Evolutionary conservation across 2,329 filamentous ascomycete genomes (phyloP).

Genomic region (Hypoxylon sp.): DNA sequence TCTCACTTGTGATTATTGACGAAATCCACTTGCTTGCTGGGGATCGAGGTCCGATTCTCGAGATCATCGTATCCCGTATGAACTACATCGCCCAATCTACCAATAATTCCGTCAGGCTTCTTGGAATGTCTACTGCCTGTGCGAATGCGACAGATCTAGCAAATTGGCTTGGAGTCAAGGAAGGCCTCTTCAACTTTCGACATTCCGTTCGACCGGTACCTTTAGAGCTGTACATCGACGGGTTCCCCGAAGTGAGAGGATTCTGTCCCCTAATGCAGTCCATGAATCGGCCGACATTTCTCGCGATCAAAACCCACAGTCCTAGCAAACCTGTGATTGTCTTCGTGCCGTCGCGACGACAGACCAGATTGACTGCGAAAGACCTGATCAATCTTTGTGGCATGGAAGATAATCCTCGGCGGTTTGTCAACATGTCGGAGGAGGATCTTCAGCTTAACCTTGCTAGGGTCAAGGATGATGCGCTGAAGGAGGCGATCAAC

Average conservation of each 20-base stretch:
- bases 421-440: conserved; percentile 94
- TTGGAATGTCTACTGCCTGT: conserved; percentile 99
- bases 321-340: conserved; percentile 98
- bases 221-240: conserved; percentile 95
- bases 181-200: conserved; percentile 95
- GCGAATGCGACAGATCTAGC: conserved; percentile 94
- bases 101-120: conserved; percentile 85
- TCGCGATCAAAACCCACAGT: conserved; percentile 96
- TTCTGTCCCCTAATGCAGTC: conserved; percentile 99
- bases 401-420: conserved; percentile 96
- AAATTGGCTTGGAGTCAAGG: conserved; percentile 97
- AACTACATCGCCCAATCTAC: conserved; percentile 98
- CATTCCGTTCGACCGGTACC: conserved; percentile 97
- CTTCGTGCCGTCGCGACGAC: conserved; percentile 93
- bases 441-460: conserved; percentile 92
- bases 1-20: conserved; percentile 96
- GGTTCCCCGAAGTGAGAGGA: conserved; percentile 92
- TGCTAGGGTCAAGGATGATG: conserved; percentile 91
- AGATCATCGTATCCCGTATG: conserved; percentile 92
- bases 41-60: conserved; percentile 95
- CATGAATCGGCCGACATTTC: conserved; percentile 97
- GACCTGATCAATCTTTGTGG: conserved; percentile 97
- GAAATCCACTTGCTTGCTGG: conserved; percentile 98
- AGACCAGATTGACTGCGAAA: conserved; percentile 94
- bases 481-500: conserved; percentile 90